These are phyloP conservation scores for Termitomyces sp. DNA, from an alignment of 768 basidiomycete genomes.

Conservation along the genomic window DNA sequence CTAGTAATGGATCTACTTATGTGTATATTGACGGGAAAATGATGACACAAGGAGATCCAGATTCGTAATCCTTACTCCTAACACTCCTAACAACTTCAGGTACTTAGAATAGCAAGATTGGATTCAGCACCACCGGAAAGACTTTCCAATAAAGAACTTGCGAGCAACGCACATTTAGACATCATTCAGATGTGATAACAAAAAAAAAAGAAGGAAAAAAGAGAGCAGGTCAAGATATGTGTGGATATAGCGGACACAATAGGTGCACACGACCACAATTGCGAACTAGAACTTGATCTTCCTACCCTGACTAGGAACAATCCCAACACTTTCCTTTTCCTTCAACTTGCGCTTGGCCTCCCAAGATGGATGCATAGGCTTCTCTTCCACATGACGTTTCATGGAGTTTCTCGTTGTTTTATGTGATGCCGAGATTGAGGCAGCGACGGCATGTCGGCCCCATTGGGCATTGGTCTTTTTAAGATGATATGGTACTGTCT, in stretches of 20 bases:
- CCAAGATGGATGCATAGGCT: conserved; percentile 89
- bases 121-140: not conserved
- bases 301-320: conserved; percentile 68
- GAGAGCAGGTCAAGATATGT: not conserved
- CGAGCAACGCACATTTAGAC: not conserved
- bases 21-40: not conserved
- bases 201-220: not conserved
- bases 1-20: not conserved
- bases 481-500: conserved; percentile 13
- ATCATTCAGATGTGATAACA: not conserved
- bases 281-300: conserved; percentile 64
- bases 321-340: conserved; percentile 57
- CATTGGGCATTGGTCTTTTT: conserved; percentile 20
- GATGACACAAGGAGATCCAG: not conserved
- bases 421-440: not conserved
- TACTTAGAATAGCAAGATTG: not conserved
- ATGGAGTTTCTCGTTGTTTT: conserved; percentile 1
- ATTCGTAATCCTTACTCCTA: not conserved
- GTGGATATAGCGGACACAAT: not conserved
- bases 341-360: conserved; percentile 84
- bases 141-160: not conserved
- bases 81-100: not conserved
- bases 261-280: conserved; percentile 10
- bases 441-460: conserved; percentile 17
- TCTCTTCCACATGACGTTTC: conserved; percentile 19